Percentiles rank a stretch among this genome's conserved stretches.
Evolutionary conservation across 75 land plant species (phyloP).

Genomic region (Gnetum montanum): DNA sequence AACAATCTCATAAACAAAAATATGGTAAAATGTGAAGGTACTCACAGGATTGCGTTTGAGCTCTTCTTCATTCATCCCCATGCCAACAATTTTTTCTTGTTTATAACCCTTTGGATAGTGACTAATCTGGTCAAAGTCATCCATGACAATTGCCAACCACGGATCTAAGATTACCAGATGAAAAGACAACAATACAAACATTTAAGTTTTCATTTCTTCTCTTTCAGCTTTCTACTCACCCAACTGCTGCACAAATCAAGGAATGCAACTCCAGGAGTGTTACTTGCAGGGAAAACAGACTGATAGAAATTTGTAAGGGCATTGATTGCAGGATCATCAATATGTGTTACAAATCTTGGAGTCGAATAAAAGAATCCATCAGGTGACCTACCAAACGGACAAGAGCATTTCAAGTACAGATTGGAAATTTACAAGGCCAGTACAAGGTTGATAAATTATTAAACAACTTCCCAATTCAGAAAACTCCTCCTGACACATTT

Average conservation of each 20-base stretch:
- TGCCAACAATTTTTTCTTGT: constrained; percentile 83
- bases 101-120: constrained; percentile 88
- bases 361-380: constrained; percentile 65
- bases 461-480: not conserved
- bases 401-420: too few relatives aligned
- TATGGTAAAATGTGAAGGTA: not conserved
- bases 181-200: not conserved
- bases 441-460: not conserved
- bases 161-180: not conserved
- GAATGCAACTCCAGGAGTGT: constrained; percentile 66
- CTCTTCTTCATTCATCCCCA: constrained; percentile 94
- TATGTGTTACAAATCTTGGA: constrained; percentile 95
- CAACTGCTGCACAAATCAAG: constrained; percentile 98
- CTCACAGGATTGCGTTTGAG: constrained; percentile 75
- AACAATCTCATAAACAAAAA: too few relatives aligned
- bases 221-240: constrained; percentile 63
- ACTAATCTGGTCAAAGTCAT: too few relatives aligned
- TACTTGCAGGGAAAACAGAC: constrained; percentile 80
- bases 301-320: constrained; percentile 87
- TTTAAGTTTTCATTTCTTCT: too few relatives aligned
- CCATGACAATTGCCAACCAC: not conserved
- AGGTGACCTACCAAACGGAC: constrained; percentile 54
- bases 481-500: not conserved
- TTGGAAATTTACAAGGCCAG: too few relatives aligned
- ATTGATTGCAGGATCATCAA: constrained; percentile 88